Percentiles rank a stretch among this genome's conserved stretches.
Evolutionary conservation across 306 rosid species (phyloP).

Genomic region (Begonia masoniana): DNA sequence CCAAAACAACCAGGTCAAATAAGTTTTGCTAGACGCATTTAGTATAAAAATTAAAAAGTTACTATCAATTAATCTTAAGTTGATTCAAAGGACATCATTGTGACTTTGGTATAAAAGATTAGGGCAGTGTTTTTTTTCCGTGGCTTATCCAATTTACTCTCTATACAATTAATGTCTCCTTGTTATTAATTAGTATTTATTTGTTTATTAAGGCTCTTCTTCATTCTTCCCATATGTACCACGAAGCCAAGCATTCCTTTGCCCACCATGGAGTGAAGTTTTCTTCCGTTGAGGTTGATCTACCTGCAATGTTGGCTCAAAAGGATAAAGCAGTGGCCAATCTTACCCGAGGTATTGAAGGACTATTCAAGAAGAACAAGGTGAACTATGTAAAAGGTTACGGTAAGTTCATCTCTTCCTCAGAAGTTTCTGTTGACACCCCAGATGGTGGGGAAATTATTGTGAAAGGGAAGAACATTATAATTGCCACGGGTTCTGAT

Average conservation of each 20-base stretch:
- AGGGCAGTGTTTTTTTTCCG: no score
- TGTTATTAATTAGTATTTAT: no score
- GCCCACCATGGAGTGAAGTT: constrained; percentile 72
- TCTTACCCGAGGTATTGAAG: constrained; percentile 90
- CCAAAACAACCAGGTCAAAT: no score
- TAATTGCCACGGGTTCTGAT: constrained; percentile 93
- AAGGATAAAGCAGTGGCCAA: constrained; percentile 82
- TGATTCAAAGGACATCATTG: no score
- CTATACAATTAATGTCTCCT: no score
- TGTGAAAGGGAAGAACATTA: constrained; percentile 79
- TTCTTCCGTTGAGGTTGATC: constrained; percentile 77
- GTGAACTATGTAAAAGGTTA: constrained; percentile 95
- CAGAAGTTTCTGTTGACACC: constrained; percentile 81
- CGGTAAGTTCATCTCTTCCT: constrained; percentile 70
- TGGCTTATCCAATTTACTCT: no score
- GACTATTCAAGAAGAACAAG: constrained; percentile 93
- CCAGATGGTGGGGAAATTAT: constrained; percentile 57
- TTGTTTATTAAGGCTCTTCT: constrained; percentile 57
- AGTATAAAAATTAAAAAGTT: no score
- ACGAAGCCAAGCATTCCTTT: constrained; percentile 88
- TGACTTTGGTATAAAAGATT: no score
- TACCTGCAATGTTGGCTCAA: constrained; percentile 89
- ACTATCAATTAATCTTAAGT: no score
- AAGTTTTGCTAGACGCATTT: no score
- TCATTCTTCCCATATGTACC: constrained; percentile 95